A percentile compares a stretch with the other conserved stretches of the same genome.
Conservation (phyloP, 805 yeast species). For the Blastobotrys parvus region DNA sequence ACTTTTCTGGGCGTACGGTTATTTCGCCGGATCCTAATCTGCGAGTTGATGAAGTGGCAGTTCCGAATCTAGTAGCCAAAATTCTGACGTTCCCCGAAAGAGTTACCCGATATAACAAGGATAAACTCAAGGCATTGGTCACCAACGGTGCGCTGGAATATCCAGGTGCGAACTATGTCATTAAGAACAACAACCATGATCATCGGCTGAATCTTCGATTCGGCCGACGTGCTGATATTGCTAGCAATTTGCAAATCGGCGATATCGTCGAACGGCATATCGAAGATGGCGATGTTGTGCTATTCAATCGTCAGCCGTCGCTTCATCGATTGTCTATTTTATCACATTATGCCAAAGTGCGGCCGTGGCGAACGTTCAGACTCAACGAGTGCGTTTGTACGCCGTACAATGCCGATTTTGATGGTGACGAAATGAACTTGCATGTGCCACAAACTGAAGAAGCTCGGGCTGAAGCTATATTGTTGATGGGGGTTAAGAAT, state of each 20-base stretch:
- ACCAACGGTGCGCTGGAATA: slow-evolving; percentile 79
- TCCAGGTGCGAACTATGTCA: slow-evolving; percentile 94
- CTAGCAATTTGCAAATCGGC: slow-evolving; percentile 71
- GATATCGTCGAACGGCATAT: slow-evolving; percentile 94
- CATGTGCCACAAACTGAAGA: slow-evolving; percentile 99
- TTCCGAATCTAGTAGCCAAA: slow-evolving; percentile 94
- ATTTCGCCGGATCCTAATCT: slow-evolving; percentile 98
- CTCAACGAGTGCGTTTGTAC: slow-evolving; percentile 98
- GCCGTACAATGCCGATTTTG: slow-evolving; percentile 98
- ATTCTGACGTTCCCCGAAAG: slow-evolving; percentile 93
- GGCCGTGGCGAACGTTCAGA: slow-evolving; percentile 98
- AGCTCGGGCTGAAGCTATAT: slow-evolving; percentile 98
- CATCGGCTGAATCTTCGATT: slow-evolving; percentile 74
- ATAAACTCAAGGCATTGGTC: slow-evolving; percentile 65
- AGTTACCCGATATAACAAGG: slow-evolving; percentile 79
- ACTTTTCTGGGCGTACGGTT: slow-evolving; percentile 95
- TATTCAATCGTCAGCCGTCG: slow-evolving; percentile 97
- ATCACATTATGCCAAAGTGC: slow-evolving; percentile 89
- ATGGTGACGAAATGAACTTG: slow-evolving; percentile 98
- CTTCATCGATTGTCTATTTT: slow-evolving; percentile 88
- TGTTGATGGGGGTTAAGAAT: slow-evolving; percentile 95
- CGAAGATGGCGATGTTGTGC: slow-evolving; percentile 93
- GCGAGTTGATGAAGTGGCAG: slow-evolving; percentile 94
- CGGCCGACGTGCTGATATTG: slow-evolving; percentile 75
- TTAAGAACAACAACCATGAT: slow-evolving; percentile 74